Conservation (phyloP, 2,329 filamentous ascomycete genomes). For the Clonostachys chloroleuca region DNA sequence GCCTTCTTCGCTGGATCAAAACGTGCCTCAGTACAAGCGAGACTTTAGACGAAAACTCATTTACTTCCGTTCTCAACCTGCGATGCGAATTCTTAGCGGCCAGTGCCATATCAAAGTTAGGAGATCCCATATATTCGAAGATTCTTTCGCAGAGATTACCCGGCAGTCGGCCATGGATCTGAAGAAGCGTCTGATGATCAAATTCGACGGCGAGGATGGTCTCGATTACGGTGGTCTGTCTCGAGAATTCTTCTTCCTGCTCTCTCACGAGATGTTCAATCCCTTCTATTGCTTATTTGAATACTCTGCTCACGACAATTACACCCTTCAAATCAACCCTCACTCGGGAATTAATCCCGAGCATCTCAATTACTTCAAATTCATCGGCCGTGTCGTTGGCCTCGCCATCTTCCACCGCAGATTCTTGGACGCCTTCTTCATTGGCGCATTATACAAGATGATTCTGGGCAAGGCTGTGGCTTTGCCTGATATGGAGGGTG, state of each 20-base stretch:
- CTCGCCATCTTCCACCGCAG: conserved; percentile 96
- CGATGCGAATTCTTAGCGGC: conserved; percentile 88
- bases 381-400: conserved; percentile 95
- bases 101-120: conserved; percentile 98
- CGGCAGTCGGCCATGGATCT: conserved; percentile 91
- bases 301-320: conserved; percentile 99
- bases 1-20: conserved; percentile 94
- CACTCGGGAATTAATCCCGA: conserved; percentile 99
- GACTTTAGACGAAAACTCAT: conserved; percentile 98
- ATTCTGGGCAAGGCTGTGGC: conserved; percentile 89
- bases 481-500: conserved; percentile 96
- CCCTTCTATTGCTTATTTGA: conserved; percentile 99
- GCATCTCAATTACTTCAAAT: conserved; percentile 99
- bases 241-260: conserved; percentile 97
- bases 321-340: conserved; percentile 98
- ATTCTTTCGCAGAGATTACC: conserved; percentile 98
- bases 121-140: conserved; percentile 95
- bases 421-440: conserved; percentile 98
- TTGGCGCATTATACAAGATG: conserved; percentile 99
- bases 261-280: conserved; percentile 99
- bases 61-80: conserved; percentile 97
- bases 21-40: conserved; percentile 98
- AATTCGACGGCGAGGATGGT: conserved; percentile 98
- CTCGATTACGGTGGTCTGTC: conserved; percentile 97
- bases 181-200: conserved; percentile 99